These are phyloP conservation scores for Diaporthe citri DNA, from an alignment of 2,329 filamentous ascomycete species.

Conservation along the genomic window DNA sequence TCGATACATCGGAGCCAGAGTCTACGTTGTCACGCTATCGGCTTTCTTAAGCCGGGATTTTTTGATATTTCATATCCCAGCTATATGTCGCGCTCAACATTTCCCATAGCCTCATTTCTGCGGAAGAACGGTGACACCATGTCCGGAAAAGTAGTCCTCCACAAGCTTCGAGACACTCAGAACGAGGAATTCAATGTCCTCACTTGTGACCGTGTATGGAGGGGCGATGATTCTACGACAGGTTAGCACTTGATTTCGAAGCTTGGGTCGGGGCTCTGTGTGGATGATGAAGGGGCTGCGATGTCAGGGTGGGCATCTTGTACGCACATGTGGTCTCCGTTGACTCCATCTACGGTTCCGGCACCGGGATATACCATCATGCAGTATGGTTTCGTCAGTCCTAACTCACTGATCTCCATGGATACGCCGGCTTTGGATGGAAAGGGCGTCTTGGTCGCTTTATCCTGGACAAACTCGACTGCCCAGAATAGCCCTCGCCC, in stretches of 20 bases:
- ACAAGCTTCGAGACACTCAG: conserved; percentile 64
- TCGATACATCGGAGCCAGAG: background rate
- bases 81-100: too few species aligned
- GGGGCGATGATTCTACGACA: conserved; percentile 68
- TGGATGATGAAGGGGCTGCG: background rate
- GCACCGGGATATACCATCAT: conserved; percentile 72
- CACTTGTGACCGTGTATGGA: conserved; percentile 72
- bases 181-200: conserved; percentile 69
- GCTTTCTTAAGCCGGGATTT: background rate
- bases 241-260: background rate
- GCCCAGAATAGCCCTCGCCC: conserved; percentile 60
- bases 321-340: conserved; percentile 72
- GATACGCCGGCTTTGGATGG: conserved; percentile 49
- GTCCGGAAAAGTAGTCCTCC: conserved; percentile 57
- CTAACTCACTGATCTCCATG: conserved; percentile 50
- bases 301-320: background rate
- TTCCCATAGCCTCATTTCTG: background rate
- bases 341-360: conserved; percentile 70
- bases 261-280: background rate
- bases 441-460: conserved; percentile 50
- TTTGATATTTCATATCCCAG: too few species aligned
- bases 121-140: too few species aligned
- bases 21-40: background rate
- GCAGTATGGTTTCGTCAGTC: conserved; percentile 48
- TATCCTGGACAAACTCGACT: conserved; percentile 56